Evolutionary conservation across 176 grass and related monocot species (phyloP), one percentile per base, ranked within the genome.

Genomic region (Ensete ventricosum): DNA sequence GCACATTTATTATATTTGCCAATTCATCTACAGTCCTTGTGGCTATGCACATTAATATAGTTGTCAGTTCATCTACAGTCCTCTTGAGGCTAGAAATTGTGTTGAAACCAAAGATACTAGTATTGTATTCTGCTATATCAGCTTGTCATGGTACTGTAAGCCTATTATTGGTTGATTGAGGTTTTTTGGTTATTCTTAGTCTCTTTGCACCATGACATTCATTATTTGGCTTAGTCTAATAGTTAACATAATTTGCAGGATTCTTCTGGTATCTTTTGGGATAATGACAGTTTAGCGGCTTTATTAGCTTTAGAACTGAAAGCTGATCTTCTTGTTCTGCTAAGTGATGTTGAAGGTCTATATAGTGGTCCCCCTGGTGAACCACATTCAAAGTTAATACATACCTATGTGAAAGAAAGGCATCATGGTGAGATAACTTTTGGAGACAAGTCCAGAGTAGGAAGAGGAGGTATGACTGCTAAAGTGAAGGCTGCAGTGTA

Each of bases 201-300:
- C 34, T 43, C 34, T 43, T 43, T 43, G 34, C 34, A 5, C 34
- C 34, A 43, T 43, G 34, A 43, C 34, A 43, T 43, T 57, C 17
- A 64, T 20, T 71, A 58, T 51, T 62, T 21, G 3, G 55, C 66
- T 68, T 4, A 9, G 52, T 55, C 65, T 83, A 25, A 67, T 52
- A 22, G 19, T 74, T 21, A 80, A 55, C 11, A 72, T 67, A 50
- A 25, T 79, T 85, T 77, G 14, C 88, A 99, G 95, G 95, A 99
- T 79, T 94, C 95, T 76, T 94, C 86, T 78, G 95, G 95, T 65
- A 99, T 99, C 58, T 99, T 99, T 83, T 99, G 95, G 95, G 95
- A 99, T 60, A 99, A 99, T 86, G 95, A 99, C 34, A 99, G 95
- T 87, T 89, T 99, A 87, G 90, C 95, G 9, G 95, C 88, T 43